phyloP scores from a whole-genome alignment of 2,329 filamentous ascomycete species.

The Claviceps monticola region DNA sequence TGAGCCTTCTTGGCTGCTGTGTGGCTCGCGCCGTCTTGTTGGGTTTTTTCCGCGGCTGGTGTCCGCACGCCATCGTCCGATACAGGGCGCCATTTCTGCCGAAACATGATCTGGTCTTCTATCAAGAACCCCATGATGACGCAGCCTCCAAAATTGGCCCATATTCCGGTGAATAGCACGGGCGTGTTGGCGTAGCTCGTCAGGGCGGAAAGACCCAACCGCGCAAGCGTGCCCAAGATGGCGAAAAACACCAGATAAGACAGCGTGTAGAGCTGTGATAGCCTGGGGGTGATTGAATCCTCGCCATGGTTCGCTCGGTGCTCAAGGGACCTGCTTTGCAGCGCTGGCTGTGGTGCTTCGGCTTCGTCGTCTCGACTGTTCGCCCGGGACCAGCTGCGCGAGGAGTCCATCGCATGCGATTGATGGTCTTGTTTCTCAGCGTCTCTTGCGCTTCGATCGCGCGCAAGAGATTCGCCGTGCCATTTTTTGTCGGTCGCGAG shows the following conservation, averaged over 20 bases:
- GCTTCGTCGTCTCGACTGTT: slow-evolving; percentile 5
- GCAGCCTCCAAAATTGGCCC: slow-evolving; percentile 78
- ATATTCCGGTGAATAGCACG: slow-evolving; percentile 59
- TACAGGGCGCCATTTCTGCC: slow-evolving; percentile 45
- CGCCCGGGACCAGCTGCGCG: slow-evolving; percentile 9
- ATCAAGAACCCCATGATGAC: slow-evolving; percentile 73
- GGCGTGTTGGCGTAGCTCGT: slow-evolving; percentile 70
- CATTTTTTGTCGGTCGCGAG: too few species aligned
- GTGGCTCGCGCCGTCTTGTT: slow-evolving; percentile 28
- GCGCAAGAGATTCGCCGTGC: too few species aligned
- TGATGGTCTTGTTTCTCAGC: too few species aligned
- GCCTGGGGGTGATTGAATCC: slow-evolving; percentile 29
- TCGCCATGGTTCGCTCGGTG: slow-evolving; percentile 3
- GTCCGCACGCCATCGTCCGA: slow-evolving; percentile 24
- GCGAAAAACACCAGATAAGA: slow-evolving; percentile 80
- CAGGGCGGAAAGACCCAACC: slow-evolving; percentile 65
- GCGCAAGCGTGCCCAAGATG: slow-evolving; percentile 68
- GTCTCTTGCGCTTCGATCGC: too few species aligned
- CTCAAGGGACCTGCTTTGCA: slow-evolving; percentile 5
- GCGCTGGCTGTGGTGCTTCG: slow-evolving; percentile 4
- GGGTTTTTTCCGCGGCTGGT: slow-evolving; percentile 15
- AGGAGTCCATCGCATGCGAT: slow-evolving; percentile 3
- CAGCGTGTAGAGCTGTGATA: slow-evolving; percentile 53
- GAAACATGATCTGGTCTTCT: slow-evolving; percentile 67
- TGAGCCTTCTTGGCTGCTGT: slow-evolving; percentile 41